phyloP scores from a whole-genome alignment of 164 flowering plant species.

The Berberis thunbergii region DNA sequence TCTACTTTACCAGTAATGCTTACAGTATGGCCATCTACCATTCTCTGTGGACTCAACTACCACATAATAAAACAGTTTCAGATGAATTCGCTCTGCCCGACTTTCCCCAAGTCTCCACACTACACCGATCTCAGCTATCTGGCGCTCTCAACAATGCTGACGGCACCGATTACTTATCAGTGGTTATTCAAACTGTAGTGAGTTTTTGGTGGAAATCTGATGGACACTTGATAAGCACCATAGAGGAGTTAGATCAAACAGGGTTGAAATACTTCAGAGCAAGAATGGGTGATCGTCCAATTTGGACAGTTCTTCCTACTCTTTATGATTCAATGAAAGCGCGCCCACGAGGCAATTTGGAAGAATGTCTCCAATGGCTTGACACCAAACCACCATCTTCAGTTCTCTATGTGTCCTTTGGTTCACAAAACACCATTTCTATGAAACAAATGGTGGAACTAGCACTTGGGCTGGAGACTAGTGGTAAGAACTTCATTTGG shows the following conservation, averaged over 20 bases:
- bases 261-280: neutral
- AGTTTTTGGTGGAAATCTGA: neutral
- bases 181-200: neutral
- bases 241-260: conserved; percentile 6
- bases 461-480: too few species aligned
- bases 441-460: too few species aligned
- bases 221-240: neutral
- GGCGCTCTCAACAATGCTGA: neutral
- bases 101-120: neutral
- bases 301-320: neutral
- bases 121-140: conserved; percentile 4
- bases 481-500: too few species aligned
- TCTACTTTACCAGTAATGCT: neutral
- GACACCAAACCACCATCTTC: too few species aligned
- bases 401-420: too few species aligned
- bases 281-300: neutral
- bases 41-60: neutral
- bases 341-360: too few species aligned
- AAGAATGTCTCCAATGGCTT: too few species aligned
- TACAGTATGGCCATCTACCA: too few species aligned
- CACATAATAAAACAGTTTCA: neutral
- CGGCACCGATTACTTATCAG: neutral
- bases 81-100: neutral
- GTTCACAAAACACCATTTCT: too few species aligned
- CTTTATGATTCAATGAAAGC: too few species aligned